Evolutionary conservation across 257 asterid genomes (phyloP), one percentile per base, ranked within the genome.

Genomic region (Solanum sejunctum): DNA sequence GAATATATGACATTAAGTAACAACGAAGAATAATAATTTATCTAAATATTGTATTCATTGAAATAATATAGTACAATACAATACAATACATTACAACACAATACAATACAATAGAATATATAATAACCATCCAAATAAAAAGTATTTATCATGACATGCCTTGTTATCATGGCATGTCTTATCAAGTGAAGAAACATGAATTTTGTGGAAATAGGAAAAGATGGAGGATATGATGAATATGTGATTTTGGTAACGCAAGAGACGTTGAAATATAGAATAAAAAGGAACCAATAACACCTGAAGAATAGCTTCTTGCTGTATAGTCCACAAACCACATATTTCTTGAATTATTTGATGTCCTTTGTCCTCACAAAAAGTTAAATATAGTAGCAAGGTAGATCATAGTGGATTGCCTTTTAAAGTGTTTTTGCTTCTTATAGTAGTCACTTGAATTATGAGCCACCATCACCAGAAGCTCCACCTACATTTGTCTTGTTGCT

Each of bases 401-500:
- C 51, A 60, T 80, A 85, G 87, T 90, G 91, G 88, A 41, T 85
- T 72, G 57, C 86, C 87, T 88, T 86, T 89, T 79, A 54, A 54
- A 85, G 32, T 75, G 81, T 87, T 84, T 88, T 88, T 85, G 86
- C 86, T 84, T 86, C 51, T 86, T 85, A 63, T 69, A 84, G 87
- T 81, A 77, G 84, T 83, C 73, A 71, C 61, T 60, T 85, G 85
- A 87, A 89, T 90, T 87, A 92, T 90, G 89, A 88, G 55, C 89
- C 93, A 90, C 90, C 86, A 87, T 85, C 86, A 85, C 87, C 80
- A 81, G 61, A 80, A 88, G 71, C 69, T 83, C 90, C 90, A 88
- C 90, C 86, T 54, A 54, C 80, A 81, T 85, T 85, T 87, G 89
- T 83, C 89, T 57, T 56, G 20, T 85, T 86, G 85, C 58, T 66